Evolutionary conservation across 441 rosid species (phyloP).

Genomic region (Euphorbia neoarborescens): DNA sequence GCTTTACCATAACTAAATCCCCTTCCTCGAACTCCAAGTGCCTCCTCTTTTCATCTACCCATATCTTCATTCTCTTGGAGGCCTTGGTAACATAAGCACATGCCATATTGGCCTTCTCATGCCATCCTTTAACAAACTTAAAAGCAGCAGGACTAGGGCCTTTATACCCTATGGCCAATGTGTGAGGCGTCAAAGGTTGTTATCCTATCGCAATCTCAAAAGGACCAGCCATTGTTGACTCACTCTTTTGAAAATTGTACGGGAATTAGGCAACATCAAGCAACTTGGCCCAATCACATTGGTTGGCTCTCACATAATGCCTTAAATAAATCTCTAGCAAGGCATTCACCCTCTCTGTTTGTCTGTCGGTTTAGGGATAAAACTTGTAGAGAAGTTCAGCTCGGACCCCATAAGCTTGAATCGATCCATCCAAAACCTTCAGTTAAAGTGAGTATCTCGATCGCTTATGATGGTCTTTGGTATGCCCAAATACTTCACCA

Average conservation of each 20-base stretch:
- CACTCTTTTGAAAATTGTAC: too few relatives aligned
- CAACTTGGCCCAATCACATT: too few relatives aligned
- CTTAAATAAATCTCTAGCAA: too few relatives aligned
- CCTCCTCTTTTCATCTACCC: background rate
- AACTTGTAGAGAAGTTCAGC: background rate
- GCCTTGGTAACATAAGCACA: too few relatives aligned
- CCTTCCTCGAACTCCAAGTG: background rate
- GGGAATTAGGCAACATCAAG: too few relatives aligned
- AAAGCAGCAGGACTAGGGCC: too few relatives aligned
- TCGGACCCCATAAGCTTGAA: background rate
- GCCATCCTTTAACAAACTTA: background rate
- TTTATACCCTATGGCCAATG: too few relatives aligned
- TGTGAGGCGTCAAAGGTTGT: background rate
- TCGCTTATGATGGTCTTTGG: background rate
- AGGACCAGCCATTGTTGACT: too few relatives aligned
- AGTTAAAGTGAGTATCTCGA: background rate
- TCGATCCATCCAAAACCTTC: background rate
- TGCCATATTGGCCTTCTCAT: background rate
- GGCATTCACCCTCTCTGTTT: too few relatives aligned
- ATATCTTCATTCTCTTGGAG: slow-evolving; percentile 6
- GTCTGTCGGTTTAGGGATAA: background rate
- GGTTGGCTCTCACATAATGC: too few relatives aligned
- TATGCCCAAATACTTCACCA: background rate
- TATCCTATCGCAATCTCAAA: too few relatives aligned
- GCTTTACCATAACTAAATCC: background rate